These are phyloP conservation scores for Fusarium liriodendri DNA, from an alignment of 2,329 filamentous ascomycete genomes.

Conservation along the genomic window DNA sequence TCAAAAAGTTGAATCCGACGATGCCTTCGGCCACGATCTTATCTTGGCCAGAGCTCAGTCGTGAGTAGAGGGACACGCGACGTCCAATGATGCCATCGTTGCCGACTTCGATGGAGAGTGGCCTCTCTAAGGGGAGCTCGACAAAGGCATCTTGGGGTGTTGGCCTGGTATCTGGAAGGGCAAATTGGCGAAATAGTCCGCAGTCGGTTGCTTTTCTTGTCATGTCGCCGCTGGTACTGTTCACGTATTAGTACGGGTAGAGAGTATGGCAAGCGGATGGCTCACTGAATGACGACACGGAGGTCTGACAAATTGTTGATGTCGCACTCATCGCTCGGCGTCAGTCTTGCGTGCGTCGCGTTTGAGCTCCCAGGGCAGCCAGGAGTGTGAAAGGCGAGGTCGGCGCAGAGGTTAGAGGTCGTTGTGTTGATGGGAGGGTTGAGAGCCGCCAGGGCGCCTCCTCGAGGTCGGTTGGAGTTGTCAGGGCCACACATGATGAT, in stretches of 20 bases:
- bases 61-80: slow-evolving; percentile 55
- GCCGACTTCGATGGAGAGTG: slow-evolving; percentile 58
- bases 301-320: slow-evolving; percentile 39
- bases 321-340: slow-evolving; percentile 41
- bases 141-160: slow-evolving; percentile 35
- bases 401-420: slow-evolving; percentile 42
- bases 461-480: slow-evolving; percentile 53
- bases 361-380: slow-evolving; percentile 50
- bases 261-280: not conserved
- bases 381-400: slow-evolving; percentile 58
- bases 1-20: slow-evolving; percentile 59
- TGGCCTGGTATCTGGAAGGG: slow-evolving; percentile 38
- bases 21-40: slow-evolving; percentile 59
- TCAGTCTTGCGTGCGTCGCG: slow-evolving; percentile 58
- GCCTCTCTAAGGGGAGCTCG: slow-evolving; percentile 51
- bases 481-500: slow-evolving; percentile 59
- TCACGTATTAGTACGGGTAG: slow-evolving; percentile 1
- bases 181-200: slow-evolving; percentile 55
- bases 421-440: slow-evolving; percentile 42
- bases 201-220: slow-evolving; percentile 54
- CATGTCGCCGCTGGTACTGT: slow-evolving; percentile 56
- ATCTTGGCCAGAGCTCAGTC: slow-evolving; percentile 35
- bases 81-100: slow-evolving; percentile 61
- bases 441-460: slow-evolving; percentile 60
- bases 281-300: slow-evolving; percentile 60